Evolutionary conservation across 441 rosid genomes (phyloP), one percentile per base, ranked within the genome.

Genomic region (Adansonia rubrostipa): DNA sequence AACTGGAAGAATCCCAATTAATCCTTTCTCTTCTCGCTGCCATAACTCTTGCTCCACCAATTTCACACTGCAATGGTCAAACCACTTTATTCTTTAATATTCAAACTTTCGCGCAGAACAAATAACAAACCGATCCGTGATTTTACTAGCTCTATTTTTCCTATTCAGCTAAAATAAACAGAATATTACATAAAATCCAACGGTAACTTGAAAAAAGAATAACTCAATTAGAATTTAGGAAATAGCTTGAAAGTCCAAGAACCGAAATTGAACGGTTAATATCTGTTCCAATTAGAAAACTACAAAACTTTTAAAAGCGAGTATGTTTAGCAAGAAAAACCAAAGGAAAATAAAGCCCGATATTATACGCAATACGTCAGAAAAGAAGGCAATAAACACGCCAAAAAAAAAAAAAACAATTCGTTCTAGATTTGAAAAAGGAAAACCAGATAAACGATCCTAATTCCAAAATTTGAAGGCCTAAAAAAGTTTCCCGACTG

Each of bases 11-110:
- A 96, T 91, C 53, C 99, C 98, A 42, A 96, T 93, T 82, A 96
- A 78, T 22, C 99, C 99, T 74, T 93, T 96, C 87, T 94, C 98
- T 80, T 96, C 99, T 69, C 96, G 87, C 88, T 96, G 99, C 99
- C 99, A 96, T 56, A 96, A 87, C 82, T 96, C 99, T 86, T 96
- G 99, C 89, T 93, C 99, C 88, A 96, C 99, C 86, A 94, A 84
- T 85, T 94, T 91, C 78, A 96, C 99, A 80, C 99, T 96, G 48
- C 81, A 84, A 33, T 9, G 4, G 69, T 15, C 71, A 84, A 80
- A 75, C 40, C 33, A 64, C 36, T 0, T 54, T 14, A 54, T 44
- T 19, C 3, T 17, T 6, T 44, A 76, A 28, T 42, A 66, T 48
- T 15, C 19, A 28, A 56, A 20, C 62, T 47, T 36, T 5, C 33